A percentile compares a stretch with the other conserved stretches of the same genome.
phyloP scores from a whole-genome alignment of 352 stramenopile genomes.

The Pythium diclinum region DNA sequence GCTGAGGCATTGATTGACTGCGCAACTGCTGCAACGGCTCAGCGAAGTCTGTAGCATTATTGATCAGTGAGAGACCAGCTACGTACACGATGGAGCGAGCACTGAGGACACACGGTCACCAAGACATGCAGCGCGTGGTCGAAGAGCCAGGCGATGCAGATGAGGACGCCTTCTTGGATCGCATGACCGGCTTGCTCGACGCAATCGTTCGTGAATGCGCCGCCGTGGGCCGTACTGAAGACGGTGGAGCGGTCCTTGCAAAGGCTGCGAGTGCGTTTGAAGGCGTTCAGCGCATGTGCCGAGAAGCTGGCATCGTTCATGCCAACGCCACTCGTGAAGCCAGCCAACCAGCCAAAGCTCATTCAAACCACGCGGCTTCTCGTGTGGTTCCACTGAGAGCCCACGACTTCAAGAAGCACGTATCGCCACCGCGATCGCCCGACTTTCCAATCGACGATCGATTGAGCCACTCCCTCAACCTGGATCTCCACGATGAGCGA shows the following conservation, averaged over 20 bases:
- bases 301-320: conserved; percentile 25
- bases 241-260: conserved; percentile 6
- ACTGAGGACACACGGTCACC: conserved; percentile 6
- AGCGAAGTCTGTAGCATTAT: neutral
- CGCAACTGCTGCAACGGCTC: neutral
- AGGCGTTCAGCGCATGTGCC: conserved; percentile 22
- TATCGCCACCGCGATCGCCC: neutral
- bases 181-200: conserved; percentile 17
- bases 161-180: conserved; percentile 25
- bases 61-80: neutral
- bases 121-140: conserved; percentile 6
- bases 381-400: conserved; percentile 11
- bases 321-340: neutral
- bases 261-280: conserved; percentile 23
- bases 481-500: neutral
- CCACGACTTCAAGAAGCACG: conserved; percentile 2
- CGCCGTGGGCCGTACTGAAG: conserved; percentile 11
- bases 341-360: neutral
- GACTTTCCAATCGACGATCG: neutral
- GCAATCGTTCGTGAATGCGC: conserved; percentile 25
- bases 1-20: neutral
- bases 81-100: conserved; percentile 2
- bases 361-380: conserved; percentile 2
- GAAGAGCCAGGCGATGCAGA: neutral
- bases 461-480: neutral